phyloP scores from a whole-genome alignment of 768 basidiomycete species.

The Tylopilus rubrobrunneus region DNA sequence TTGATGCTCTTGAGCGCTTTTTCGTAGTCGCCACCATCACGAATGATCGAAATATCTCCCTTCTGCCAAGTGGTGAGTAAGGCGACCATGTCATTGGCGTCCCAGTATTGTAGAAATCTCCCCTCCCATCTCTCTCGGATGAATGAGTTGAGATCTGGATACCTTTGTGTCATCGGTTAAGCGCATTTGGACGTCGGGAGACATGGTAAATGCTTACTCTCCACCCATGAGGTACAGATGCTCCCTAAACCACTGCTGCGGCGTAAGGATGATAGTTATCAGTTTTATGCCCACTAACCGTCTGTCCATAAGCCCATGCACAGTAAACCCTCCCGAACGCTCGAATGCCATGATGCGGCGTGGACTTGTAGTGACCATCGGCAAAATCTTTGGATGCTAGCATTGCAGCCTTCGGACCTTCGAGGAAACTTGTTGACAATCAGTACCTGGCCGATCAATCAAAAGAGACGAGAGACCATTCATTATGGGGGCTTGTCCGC shows the following conservation, averaged over 20 bases:
- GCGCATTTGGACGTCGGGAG: background rate
- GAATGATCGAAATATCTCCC: conserved; percentile 48
- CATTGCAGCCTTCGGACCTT: conserved; percentile 56
- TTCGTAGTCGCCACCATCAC: conserved; percentile 42
- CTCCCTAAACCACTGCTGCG: conserved; percentile 51
- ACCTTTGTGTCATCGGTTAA: conserved; percentile 28
- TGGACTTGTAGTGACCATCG: conserved; percentile 47
- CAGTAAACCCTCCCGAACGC: conserved; percentile 58
- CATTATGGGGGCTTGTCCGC: conserved; percentile 51
- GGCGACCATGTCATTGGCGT: conserved; percentile 52
- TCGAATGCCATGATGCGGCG: conserved; percentile 47
- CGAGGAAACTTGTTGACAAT: conserved; percentile 45
- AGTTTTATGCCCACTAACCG: conserved; percentile 32
- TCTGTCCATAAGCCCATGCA: conserved; percentile 56
- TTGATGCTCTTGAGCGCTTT: conserved; percentile 42
- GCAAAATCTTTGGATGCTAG: conserved; percentile 52
- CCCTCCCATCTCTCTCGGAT: conserved; percentile 50
- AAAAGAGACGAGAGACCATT: conserved; percentile 36
- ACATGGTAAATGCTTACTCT: conserved; percentile 25
- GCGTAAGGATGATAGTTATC: background rate
- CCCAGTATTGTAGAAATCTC: conserved; percentile 42
- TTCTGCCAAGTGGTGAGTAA: conserved; percentile 49
- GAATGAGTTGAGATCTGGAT: conserved; percentile 46
- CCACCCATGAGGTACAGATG: conserved; percentile 42
- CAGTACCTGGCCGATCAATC: background rate